Base-by-base conservation (phyloP, 225 moss, liverwort and hornwort genomes). In the Climacium dendroides region DNA sequence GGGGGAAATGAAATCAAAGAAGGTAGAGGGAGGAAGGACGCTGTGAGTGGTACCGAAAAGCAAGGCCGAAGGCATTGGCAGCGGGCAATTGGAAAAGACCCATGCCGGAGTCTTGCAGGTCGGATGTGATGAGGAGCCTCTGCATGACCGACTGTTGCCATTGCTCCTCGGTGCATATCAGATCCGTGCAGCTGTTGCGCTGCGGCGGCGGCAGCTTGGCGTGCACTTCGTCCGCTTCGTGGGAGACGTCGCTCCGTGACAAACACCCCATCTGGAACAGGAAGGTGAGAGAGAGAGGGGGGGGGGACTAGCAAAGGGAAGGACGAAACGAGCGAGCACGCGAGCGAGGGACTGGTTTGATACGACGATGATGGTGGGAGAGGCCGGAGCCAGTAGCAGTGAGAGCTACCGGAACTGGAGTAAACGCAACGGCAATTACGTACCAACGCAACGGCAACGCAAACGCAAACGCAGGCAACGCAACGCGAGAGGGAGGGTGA, bases 41-140 rank as follows among this genome's bases (percentile, higher is more conserved):
- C 34, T 13, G 34, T 32, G 32, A 23, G 15, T 41, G 14, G 66
- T 61, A 95, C 95, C 95, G 89, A 89, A 95, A 95, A 66, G 86
- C 89, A 71, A 92, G 90, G 57, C 95, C 94, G 41, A 94, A 95
- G n/a, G 92, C 90, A 83, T 95, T 95, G 85, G 90, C 37, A 13
- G 70, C 47, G 74, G 95, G 94, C 87, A 89, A 90, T 22, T 88
- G 89, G 83, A 93, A 93, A 48, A 73, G 85, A 29, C 82, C 78
- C n/a, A 50, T 66, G 47, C 77, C 77, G 77, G 90, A 79, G 60
- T 78, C 83, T 26, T 78, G 87, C 50, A 74, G 64, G 37, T 81
- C 81, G 9, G 88, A 66, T 60, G 60, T 72, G 73, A 52, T 86
- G 83, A 89, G 79, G 45, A 86, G 86, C 86, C 55, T 85, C 84